Evolutionary conservation across 495 filamentous ascomycete species (phyloP), one percentile per base, ranked within the genome.

Genomic region (Trichoderma reesei): DNA sequence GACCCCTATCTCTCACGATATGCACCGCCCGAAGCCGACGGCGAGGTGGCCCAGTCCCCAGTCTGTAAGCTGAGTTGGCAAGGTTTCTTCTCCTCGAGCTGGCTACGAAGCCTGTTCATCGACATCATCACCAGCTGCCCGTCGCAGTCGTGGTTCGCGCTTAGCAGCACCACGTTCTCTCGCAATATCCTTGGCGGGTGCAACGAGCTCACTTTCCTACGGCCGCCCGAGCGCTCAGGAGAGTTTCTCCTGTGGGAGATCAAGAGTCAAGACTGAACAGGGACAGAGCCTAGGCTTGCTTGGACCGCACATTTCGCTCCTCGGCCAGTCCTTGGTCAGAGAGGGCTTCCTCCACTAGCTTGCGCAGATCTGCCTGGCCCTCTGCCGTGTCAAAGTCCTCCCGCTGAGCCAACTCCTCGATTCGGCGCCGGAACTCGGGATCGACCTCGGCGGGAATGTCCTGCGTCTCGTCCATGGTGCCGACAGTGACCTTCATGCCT

Each of bases 1-100:
- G 90, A 98, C 72, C 79, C 91, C 0, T 93, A 88, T 68, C 78
- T 98, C 13, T 86, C 86, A 63, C 85, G 88, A n/a, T 98, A 97
- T 72, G 70, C 76, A n/a, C 78, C 87, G 7, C 89, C 88, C 14
- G 77, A 78, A 0, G 69, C 72, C 3, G 73, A 75, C 6, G 65
- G 66, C 10, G 65, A 67, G 59, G 16, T 60, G 51, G 46, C 64
- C 46, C 46, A 67, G 26, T 64, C 65, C 63, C 72, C 72, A 44
- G 18, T 83, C 14, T 79, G 80, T 67, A 82, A 77, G 65, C 66
- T 85, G 63, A 81, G 75, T 66, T 85, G 81, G 81, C 74, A 75
- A 65, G 82, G 82, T 6, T 83, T 83, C 61, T 63, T 83, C 11
- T 60, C 79, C 3, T 72, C 82, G 34, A 70, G 69, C 5, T 83